A percentile compares a stretch with the other conserved stretches of the same genome.
Conservation (phyloP, 345 rosid genomes). For the Pseudoturritis turrita region DNA sequence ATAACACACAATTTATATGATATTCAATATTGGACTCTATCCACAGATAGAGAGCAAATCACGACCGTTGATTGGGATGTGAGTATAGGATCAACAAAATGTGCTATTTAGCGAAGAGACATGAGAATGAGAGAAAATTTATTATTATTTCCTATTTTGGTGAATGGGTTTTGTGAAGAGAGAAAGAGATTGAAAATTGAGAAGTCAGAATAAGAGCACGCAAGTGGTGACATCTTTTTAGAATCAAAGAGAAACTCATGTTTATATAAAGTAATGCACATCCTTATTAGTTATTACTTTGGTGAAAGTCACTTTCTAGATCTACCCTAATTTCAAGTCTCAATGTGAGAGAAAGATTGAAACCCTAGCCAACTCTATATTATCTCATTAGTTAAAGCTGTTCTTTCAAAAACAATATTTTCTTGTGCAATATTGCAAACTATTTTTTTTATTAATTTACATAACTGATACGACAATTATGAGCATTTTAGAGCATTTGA, state of each 20-base stretch:
- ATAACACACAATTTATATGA: constrained; percentile 18
- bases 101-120: constrained; percentile 28
- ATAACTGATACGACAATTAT: background rate
- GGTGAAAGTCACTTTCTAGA: constrained; percentile 26
- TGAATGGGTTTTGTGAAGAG: constrained; percentile 8
- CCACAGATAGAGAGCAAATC: constrained; percentile 1
- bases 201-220: constrained; percentile 35
- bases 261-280: constrained; percentile 22
- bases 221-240: constrained; percentile 31
- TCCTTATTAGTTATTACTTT: constrained; percentile 23
- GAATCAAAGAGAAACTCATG: constrained; percentile 25
- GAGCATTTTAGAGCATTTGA: background rate
- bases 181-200: constrained; percentile 18
- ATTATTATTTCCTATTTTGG: constrained; percentile 18
- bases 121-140: constrained; percentile 8
- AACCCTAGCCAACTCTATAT: constrained; percentile 25
- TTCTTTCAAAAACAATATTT: background rate
- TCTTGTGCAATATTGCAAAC: background rate
- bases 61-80: constrained; percentile 17
- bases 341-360: background rate
- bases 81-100: constrained; percentile 18
- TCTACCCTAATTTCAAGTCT: constrained; percentile 14
- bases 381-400: background rate
- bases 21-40: constrained; percentile 12
- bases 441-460: background rate